These are phyloP conservation scores for Capsicum baccatum DNA, from an alignment of 257 asterid species.

Conservation along the genomic window DNA sequence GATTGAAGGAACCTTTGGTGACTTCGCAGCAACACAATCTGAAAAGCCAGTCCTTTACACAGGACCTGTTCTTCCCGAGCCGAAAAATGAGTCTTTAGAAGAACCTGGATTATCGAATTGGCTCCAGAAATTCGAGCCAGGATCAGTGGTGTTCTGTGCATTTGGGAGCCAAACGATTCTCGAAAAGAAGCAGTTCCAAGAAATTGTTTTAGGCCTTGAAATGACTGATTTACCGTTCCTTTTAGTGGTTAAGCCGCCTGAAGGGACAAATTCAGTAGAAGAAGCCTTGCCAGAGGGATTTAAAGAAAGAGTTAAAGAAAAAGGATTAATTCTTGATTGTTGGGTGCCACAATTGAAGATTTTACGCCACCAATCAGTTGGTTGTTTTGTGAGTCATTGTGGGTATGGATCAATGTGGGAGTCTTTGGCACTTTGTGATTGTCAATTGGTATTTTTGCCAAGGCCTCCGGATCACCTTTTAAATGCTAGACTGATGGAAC, in stretches of 20 bases:
- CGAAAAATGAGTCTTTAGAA: neutral
- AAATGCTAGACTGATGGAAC: slow-evolving; percentile 32
- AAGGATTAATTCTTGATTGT: slow-evolving; percentile 24
- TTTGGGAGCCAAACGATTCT: slow-evolving; percentile 36
- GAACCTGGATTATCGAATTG: slow-evolving; percentile 28
- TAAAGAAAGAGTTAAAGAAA: slow-evolving; percentile 14
- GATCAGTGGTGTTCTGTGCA: slow-evolving; percentile 33
- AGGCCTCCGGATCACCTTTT: slow-evolving; percentile 22
- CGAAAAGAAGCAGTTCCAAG: slow-evolving; percentile 35
- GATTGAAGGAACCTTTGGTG: slow-evolving; percentile 35
- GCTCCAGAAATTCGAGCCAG: slow-evolving; percentile 17
- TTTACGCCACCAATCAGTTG: slow-evolving; percentile 26
- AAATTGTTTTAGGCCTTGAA: slow-evolving; percentile 32
- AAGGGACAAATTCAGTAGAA: slow-evolving; percentile 24
- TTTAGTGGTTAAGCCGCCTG: slow-evolving; percentile 23
- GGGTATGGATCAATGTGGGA: slow-evolving; percentile 41
- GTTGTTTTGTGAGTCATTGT: slow-evolving; percentile 36
- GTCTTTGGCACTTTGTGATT: slow-evolving; percentile 24
- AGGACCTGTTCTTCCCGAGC: slow-evolving; percentile 36
- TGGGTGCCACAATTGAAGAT: slow-evolving; percentile 33
- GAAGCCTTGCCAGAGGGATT: slow-evolving; percentile 32
- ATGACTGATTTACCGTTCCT: slow-evolving; percentile 28
- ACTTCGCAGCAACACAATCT: neutral
- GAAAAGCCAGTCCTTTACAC: slow-evolving; percentile 29
- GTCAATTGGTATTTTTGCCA: slow-evolving; percentile 34